Conservation (phyloP, 352 stramenopile species). For the Phytophthora sp. region DNA sequence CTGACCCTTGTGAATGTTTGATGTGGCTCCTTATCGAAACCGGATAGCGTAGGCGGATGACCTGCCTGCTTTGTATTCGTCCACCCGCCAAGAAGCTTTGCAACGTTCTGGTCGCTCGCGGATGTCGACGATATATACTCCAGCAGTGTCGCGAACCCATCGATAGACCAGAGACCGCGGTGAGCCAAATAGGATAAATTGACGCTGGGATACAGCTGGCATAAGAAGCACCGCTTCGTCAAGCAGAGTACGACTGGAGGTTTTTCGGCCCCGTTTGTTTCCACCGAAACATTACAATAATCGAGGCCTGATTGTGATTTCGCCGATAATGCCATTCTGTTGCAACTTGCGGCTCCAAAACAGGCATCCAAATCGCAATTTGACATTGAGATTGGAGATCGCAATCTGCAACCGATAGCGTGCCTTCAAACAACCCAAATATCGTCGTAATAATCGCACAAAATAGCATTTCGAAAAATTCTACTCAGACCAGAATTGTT, state of each 20-base stretch:
- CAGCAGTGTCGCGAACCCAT: slow-evolving; percentile 24
- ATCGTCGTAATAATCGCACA: neutral
- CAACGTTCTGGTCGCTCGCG: slow-evolving; percentile 19
- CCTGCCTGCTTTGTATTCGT: slow-evolving; percentile 7
- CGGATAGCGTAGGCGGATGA: slow-evolving; percentile 5
- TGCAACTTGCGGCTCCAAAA: too few relatives aligned
- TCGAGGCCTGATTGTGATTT: too few relatives aligned
- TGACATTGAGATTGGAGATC: neutral
- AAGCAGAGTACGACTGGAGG: neutral
- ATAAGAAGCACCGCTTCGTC: neutral
- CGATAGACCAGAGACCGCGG: slow-evolving; percentile 23
- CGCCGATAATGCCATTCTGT: too few relatives aligned
- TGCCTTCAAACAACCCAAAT: neutral
- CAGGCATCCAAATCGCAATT: too few relatives aligned
- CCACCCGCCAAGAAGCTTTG: slow-evolving; percentile 26
- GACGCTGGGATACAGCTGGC: slow-evolving; percentile 1
- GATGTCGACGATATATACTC: slow-evolving; percentile 33
- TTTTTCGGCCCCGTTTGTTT: too few relatives aligned
- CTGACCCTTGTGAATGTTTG: neutral
- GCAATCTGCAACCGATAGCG: neutral
- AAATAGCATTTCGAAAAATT: slow-evolving; percentile 3
- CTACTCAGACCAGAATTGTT: neutral
- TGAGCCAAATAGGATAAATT: slow-evolving; percentile 29
- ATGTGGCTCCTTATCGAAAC: slow-evolving; percentile 10
- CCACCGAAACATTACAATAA: too few relatives aligned